Evolutionary conservation across 495 filamentous ascomycete species (phyloP), one percentile per base, ranked within the genome.

Genomic region (Aspergillus bertholletiae): DNA sequence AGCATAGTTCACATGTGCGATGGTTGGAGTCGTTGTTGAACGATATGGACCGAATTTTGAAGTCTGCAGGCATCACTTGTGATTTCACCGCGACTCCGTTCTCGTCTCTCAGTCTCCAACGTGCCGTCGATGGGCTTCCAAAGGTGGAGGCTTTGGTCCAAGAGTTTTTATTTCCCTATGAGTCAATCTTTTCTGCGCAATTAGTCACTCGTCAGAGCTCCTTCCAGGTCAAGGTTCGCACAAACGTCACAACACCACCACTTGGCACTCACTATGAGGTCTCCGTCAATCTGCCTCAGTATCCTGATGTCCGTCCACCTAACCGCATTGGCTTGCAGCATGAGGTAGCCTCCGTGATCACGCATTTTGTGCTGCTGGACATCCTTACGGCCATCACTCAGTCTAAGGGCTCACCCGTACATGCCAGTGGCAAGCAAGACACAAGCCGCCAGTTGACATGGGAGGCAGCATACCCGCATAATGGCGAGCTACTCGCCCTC

Each of bases 1-100:
- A 83, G 39, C 87, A 92, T 62, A 73, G 80, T 30, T 62, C 76
- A 58, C 53, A 74, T 70, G 39, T 73, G 51, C 55, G 61, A 44
- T 63, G 62, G 75, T 18, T 78, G 30, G 60, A 73, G 27, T 53
- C 60, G 56, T 62, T 73, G 34, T 54, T 87, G 11, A 22, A 49
- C 2, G 58, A 71, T 7, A 57, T 82, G 0, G 66, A 60, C 2
- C 53, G 58, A 22, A 67, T 70, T 5, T 46, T 84, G n/a, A 55
- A 59, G 20, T 67, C 71, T 3, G 77, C 81, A 17, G 67, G 72
- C 4, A 54, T 84, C 2, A 37, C 56, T 0, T 69, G 74, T 23
- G 64, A 69, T 6, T 70, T 67, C 53, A 66, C 51, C 1, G 51
- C 61, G 1, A 64, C 65, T 2, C 53, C 60, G 7, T 74, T 73